Evolutionary conservation across 495 filamentous ascomycete genomes (phyloP).

Genomic region (Neurospora africana): DNA sequence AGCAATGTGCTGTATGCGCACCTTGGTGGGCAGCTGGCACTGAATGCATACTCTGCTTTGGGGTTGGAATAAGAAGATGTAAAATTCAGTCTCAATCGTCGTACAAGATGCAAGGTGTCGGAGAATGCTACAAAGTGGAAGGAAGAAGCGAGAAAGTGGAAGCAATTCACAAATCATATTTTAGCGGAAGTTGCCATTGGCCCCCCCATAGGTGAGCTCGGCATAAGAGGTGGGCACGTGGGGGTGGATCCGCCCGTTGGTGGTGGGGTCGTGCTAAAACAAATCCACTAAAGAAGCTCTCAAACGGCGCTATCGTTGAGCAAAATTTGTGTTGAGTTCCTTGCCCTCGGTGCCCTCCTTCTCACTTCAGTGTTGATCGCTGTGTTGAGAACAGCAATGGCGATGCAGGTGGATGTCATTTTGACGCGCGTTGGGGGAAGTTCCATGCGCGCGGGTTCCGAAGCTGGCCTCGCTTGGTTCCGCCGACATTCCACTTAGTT

Average conservation of each 20-base stretch:
- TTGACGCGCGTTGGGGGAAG: neutral
- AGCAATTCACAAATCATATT: neutral
- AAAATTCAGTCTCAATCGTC: neutral
- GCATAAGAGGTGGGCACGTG: neutral
- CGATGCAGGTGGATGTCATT: neutral
- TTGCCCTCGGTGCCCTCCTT: neutral
- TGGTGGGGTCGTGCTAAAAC: neutral
- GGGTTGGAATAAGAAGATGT: slow-evolving; percentile 4
- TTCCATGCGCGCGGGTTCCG: neutral
- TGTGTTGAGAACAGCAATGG: neutral
- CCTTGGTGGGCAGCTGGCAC: slow-evolving; percentile 50
- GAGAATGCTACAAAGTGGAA: neutral
- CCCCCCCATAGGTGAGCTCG: neutral
- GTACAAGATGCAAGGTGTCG: neutral
- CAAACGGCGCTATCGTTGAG: slow-evolving; percentile 3
- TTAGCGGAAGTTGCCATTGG: neutral
- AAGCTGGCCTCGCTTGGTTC: neutral
- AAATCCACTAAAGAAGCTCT: neutral
- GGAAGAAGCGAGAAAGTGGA: neutral
- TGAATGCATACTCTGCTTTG: slow-evolving; percentile 43
- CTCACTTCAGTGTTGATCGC: neutral
- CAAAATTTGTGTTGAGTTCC: slow-evolving; percentile 12
- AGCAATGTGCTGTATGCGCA: slow-evolving; percentile 55
- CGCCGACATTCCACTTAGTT: neutral
- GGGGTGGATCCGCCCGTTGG: neutral